A percentile compares a stretch with the other conserved stretches of the same genome.
Conservation (phyloP, 2,329 filamentous ascomycete genomes). For the Hypoxylon sp. region DNA sequence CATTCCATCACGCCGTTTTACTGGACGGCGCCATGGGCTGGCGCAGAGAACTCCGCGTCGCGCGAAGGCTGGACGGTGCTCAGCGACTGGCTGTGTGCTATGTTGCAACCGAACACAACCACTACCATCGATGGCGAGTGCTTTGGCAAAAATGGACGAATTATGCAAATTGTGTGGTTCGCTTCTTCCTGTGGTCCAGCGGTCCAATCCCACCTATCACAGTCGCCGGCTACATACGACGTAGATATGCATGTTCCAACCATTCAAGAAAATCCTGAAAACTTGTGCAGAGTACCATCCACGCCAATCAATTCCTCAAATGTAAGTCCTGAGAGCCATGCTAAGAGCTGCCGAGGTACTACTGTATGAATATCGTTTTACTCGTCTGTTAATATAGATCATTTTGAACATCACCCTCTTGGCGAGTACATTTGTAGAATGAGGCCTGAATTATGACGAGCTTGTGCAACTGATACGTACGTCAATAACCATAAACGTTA, state of each 20-base stretch:
- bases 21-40: conserved; percentile 47
- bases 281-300: conserved; percentile 44
- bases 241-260: conserved; percentile 45
- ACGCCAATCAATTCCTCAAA: conserved; percentile 44
- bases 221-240: conserved; percentile 43
- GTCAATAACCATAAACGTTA: conserved; percentile 22
- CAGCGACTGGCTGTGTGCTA: conserved; percentile 54
- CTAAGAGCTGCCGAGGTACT: conserved; percentile 35
- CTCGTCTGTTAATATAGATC: conserved; percentile 18
- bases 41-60: conserved; percentile 47
- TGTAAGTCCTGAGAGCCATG: conserved; percentile 25
- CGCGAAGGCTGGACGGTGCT: conserved; percentile 49
- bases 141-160: conserved; percentile 43
- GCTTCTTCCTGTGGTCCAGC: conserved; percentile 48
- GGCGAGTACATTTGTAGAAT: conserved; percentile 21
- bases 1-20: conserved; percentile 47
- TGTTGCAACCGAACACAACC: conserved; percentile 52
- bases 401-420: conserved; percentile 6
- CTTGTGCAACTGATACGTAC: conserved; percentile 15
- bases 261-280: conserved; percentile 43
- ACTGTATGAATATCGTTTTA: conserved; percentile 34
- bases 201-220: conserved; percentile 52
- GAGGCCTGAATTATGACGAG: conserved; percentile 33
- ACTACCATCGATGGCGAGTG: conserved; percentile 38
- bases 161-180: conserved; percentile 54